Conservation (phyloP, 805 yeast genomes). For the Jamesozyma spencerorum region DNA sequence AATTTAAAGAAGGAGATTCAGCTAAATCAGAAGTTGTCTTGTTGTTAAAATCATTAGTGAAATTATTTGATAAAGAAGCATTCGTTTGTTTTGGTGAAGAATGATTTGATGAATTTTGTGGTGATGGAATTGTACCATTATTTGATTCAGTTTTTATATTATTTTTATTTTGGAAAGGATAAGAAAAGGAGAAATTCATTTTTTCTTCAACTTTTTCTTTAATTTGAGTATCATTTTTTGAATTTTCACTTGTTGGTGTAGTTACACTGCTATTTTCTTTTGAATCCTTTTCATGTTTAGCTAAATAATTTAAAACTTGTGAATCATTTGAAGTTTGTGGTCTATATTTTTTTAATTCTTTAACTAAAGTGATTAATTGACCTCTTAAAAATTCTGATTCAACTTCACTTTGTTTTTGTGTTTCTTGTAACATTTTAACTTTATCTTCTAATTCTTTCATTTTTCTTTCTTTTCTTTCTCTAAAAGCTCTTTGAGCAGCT, state of each 20-base stretch:
- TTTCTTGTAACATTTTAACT: slow-evolving; percentile 64
- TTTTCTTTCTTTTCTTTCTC: slow-evolving; percentile 85
- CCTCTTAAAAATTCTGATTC: slow-evolving; percentile 68
- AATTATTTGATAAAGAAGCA: not conserved
- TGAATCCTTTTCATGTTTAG: slow-evolving; percentile 11
- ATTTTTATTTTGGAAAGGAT: slow-evolving; percentile 37
- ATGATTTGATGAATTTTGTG: slow-evolving; percentile 3
- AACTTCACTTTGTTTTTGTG: slow-evolving; percentile 54
- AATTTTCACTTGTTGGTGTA: not conserved
- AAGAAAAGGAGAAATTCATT: slow-evolving; percentile 39
- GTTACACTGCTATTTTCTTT: not conserved
- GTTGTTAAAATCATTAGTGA: not conserved
- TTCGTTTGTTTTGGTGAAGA: slow-evolving; percentile 3
- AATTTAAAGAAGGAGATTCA: slow-evolving; percentile 3
- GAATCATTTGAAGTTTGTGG: slow-evolving; percentile 29
- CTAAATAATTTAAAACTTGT: slow-evolving; percentile 18
- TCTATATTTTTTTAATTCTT: slow-evolving; percentile 57
- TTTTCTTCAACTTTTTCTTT: slow-evolving; percentile 16
- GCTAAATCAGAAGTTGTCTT: not conserved
- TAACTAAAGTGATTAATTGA: slow-evolving; percentile 67
- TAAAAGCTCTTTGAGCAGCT: slow-evolving; percentile 93
- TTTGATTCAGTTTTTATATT: not conserved
- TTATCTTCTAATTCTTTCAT: slow-evolving; percentile 79
- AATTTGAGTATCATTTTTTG: not conserved
- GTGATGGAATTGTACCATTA: slow-evolving; percentile 6